Evolutionary conservation across 305 asterid species (phyloP).

Genomic region (Ajuga reptans): DNA sequence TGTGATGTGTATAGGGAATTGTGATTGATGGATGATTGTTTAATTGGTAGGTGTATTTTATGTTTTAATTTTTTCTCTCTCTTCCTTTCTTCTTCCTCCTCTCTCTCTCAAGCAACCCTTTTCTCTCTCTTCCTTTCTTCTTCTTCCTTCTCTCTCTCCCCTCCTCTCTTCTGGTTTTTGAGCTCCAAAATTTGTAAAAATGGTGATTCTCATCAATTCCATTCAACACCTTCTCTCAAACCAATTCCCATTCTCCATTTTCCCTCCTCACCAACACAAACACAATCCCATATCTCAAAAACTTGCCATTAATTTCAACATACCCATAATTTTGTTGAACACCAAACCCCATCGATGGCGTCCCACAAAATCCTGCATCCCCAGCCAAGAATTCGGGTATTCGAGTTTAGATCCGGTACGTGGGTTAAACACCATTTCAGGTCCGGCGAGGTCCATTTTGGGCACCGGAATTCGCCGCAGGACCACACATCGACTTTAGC

Average conservation of each 20-base stretch:
- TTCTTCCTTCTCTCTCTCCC: conserved; percentile 2
- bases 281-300: conserved; percentile 5
- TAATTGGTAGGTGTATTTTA: too few species aligned
- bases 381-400: conserved; percentile 56
- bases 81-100: too few species aligned
- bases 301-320: conserved; percentile 4
- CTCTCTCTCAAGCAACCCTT: too few species aligned
- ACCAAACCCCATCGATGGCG: conserved; percentile 24
- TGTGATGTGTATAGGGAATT: too few species aligned
- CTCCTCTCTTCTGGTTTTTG: too few species aligned
- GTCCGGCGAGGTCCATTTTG: conserved; percentile 61
- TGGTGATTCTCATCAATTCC: conserved; percentile 32
- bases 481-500: conserved; percentile 64
- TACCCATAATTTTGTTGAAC: background rate
- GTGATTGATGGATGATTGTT: too few species aligned
- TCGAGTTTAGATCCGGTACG: conserved; percentile 52
- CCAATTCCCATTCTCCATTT: conserved; percentile 11
- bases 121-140: conserved; percentile 3
- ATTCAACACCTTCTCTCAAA: conserved; percentile 26
- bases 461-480: conserved; percentile 65
- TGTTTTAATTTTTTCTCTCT: too few species aligned
- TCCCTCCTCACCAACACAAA: background rate
- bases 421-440: conserved; percentile 38
- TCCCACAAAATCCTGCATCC: conserved; percentile 34
- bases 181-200: conserved; percentile 22